Conservation (phyloP, 2,329 filamentous ascomycete species). For the Neofusicoccum kwambonambiense region DNA sequence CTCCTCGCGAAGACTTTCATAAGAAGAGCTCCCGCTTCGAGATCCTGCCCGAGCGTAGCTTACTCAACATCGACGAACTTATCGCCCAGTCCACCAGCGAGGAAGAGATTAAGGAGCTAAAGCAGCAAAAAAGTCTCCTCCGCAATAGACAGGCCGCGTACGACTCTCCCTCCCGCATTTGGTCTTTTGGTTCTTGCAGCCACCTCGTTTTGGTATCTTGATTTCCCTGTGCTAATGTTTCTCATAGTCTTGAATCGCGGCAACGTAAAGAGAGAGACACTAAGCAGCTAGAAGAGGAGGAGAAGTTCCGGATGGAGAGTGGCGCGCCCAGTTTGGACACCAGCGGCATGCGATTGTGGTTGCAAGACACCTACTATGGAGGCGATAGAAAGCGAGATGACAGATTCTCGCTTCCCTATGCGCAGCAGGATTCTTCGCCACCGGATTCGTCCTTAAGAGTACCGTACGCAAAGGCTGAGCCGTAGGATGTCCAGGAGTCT, state of each 20-base stretch:
- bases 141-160: conserved; percentile 97
- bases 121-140: conserved; percentile 93
- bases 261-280: no score
- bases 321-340: no score
- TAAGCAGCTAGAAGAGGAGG: no score
- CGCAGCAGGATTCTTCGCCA: neutral
- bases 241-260: conserved; percentile 79
- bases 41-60: conserved; percentile 88
- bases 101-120: conserved; percentile 93
- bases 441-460: neutral
- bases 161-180: conserved; percentile 29
- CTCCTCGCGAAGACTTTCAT: conserved; percentile 81
- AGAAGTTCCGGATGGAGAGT: no score
- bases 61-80: conserved; percentile 91
- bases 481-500: neutral
- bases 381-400: no score
- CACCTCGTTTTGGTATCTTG: conserved; percentile 30
- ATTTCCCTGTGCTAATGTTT: conserved; percentile 35
- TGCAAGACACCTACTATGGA: no score
- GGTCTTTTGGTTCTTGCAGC: conserved; percentile 45
- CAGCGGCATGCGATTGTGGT: no score
- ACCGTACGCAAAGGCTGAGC: neutral
- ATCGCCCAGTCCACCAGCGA: conserved; percentile 87
- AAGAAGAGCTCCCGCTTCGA: conserved; percentile 99
- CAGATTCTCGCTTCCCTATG: no score